A percentile compares a stretch with the other conserved stretches of the same genome.
Conservation (phyloP, 495 filamentous ascomycete species). For the Penicillium malachiteum region DNA sequence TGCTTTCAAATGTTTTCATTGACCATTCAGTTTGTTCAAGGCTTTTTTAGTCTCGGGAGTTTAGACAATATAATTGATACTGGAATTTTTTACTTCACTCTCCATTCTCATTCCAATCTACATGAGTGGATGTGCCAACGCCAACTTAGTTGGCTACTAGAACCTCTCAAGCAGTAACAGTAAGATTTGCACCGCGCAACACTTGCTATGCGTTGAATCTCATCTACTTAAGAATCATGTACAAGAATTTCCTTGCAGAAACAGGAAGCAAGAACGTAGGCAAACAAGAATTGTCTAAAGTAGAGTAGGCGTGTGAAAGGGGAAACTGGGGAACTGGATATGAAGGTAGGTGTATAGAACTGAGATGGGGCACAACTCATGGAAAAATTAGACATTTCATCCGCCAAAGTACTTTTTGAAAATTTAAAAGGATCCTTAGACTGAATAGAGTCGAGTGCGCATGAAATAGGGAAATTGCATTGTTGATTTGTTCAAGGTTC, state of each 20-base stretch:
- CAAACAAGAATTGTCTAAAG: constrained; percentile 2
- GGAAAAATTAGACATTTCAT: constrained; percentile 21
- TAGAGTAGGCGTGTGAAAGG: constrained; percentile 13
- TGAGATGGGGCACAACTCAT: constrained; percentile 15
- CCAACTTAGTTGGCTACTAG: background rate
- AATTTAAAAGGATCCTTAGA: constrained; percentile 2
- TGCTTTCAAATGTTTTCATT: too few relatives aligned
- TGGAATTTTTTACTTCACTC: too few relatives aligned
- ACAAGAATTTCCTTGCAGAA: constrained; percentile 16
- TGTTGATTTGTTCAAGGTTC: constrained; percentile 56
- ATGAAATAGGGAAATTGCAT: background rate
- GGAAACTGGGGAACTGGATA: background rate
- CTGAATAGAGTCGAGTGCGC: background rate
- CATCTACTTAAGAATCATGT: constrained; percentile 21
- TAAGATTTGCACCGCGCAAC: background rate
- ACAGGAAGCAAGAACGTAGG: background rate
- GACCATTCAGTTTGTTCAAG: too few relatives aligned
- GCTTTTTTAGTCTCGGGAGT: too few relatives aligned
- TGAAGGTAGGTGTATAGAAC: constrained; percentile 14
- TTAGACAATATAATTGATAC: too few relatives aligned
- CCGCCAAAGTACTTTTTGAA: constrained; percentile 16
- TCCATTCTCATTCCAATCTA: too few relatives aligned
- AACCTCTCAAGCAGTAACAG: background rate
- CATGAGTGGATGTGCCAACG: too few relatives aligned
- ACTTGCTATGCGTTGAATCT: background rate